phyloP scores from a whole-genome alignment of 345 rosid genomes.

The Cardamine occulta region DNA sequence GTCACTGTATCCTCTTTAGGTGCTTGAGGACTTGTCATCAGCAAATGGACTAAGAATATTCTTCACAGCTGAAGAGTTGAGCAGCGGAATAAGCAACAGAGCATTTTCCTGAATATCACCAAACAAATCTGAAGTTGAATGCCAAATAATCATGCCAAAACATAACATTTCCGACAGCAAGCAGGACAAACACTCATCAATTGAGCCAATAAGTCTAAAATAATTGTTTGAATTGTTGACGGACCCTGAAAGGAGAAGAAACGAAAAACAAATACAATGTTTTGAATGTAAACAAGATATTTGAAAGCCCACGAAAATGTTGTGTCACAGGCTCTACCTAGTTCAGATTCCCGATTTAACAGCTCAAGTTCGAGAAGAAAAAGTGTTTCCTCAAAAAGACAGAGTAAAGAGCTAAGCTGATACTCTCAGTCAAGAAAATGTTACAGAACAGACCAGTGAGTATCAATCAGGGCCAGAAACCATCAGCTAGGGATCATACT shows the following conservation, averaged over 20 bases:
- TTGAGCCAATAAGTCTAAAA: constrained; percentile 6
- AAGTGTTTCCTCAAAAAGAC: constrained; percentile 12
- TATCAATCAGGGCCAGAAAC: constrained; percentile 19
- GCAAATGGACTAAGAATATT: constrained; percentile 79
- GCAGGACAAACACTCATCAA: constrained; percentile 10
- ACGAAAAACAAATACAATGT: background rate
- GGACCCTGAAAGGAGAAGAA: constrained; percentile 6
- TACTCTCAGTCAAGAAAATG: background rate
- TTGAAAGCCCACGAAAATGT: background rate
- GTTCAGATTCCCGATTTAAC: constrained; percentile 21
- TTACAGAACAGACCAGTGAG: constrained; percentile 14
- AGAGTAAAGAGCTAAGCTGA: constrained; percentile 13
- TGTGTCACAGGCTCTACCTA: constrained; percentile 4
- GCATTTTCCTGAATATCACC: constrained; percentile 78
- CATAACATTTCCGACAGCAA: constrained; percentile 4
- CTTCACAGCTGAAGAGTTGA: constrained; percentile 83
- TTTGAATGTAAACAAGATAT: constrained; percentile 3
- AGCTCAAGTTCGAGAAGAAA: constrained; percentile 4
- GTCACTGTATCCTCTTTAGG: constrained; percentile 56
- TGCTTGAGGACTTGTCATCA: constrained; percentile 71
- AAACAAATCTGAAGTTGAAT: constrained; percentile 26
- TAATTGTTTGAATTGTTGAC: constrained; percentile 2
- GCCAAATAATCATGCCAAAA: constrained; percentile 21
- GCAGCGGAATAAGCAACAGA: constrained; percentile 96
- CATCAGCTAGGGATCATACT: constrained; percentile 6